These are phyloP conservation scores for Allomyces macrogynus DNA, from an alignment of 192 early-diverging fungal species.

Conservation along the genomic window DNA sequence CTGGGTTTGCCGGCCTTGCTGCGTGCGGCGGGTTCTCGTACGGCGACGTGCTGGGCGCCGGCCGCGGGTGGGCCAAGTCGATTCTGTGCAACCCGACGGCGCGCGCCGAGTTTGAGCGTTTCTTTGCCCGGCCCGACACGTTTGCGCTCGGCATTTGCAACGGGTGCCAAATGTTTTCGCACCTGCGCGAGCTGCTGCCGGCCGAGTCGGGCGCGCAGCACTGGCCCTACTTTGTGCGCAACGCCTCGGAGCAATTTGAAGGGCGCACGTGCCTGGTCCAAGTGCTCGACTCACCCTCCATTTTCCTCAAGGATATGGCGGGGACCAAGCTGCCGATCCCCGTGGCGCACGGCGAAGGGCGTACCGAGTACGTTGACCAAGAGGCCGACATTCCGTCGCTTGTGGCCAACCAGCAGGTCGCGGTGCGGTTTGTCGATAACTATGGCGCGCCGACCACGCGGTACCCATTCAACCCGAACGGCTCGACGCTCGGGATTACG, in stretches of 20 bases:
- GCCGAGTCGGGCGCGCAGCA: constrained; percentile 35
- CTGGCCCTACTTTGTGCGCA: constrained; percentile 87
- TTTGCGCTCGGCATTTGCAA: constrained; percentile 97
- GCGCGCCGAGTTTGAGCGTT: constrained; percentile 49
- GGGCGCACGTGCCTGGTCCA: constrained; percentile 64
- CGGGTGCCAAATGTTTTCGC: constrained; percentile 92
- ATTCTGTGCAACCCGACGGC: constrained; percentile 54
- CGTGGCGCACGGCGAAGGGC: constrained; percentile 94
- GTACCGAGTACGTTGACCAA: constrained; percentile 51
- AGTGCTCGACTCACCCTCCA: constrained; percentile 23
- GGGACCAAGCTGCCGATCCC: constrained; percentile 81
- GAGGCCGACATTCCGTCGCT: constrained; percentile 12
- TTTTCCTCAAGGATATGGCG: constrained; percentile 79
- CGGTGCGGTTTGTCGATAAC: constrained; percentile 69
- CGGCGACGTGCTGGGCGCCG: constrained; percentile 98
- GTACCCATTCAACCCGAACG: constrained; percentile 98
- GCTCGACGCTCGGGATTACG: constrained; percentile 66
- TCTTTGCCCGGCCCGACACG: constrained; percentile 71
- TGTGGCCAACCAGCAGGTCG: constrained; percentile 27
- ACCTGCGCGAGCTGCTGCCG: constrained; percentile 67
- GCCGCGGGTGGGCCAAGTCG: constrained; percentile 89
- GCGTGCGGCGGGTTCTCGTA: constrained; percentile 97
- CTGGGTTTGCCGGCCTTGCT: constrained; percentile 65
- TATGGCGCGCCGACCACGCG: constrained; percentile 46
- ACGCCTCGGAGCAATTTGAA: constrained; percentile 91